Evolutionary conservation across 179 eudicot genomes (phyloP), one percentile per base, ranked within the genome.

Genomic region (Spergularia azorica): DNA sequence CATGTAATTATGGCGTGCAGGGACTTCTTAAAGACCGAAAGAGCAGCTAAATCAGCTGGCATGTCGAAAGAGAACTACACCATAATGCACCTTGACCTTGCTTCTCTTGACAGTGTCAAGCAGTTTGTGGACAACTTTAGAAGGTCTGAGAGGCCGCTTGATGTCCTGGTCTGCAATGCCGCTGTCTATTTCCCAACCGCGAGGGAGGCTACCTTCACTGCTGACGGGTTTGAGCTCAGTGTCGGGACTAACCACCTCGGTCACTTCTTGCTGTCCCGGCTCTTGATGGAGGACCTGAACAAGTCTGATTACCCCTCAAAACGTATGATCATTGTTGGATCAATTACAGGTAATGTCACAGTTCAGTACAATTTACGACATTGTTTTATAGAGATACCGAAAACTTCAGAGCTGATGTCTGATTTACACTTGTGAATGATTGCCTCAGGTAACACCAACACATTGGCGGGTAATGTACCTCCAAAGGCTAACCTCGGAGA

Each of bases 391-490:
- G 48, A 43, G 48, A 43, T 43, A 43, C 48, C 48, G 48, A 43
- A 43, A 43, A 43, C 48, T 43, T 43, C 48, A 43, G 48, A 43
- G 6, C 48, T 43, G 48, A 43, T 43, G 8, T 43, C 48, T 43
- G 48, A 43, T 7, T 43, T 5, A 43, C 8, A 43, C 48, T 61
- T 50, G 9, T 43, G 48, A 20, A 67, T 43, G 38, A 26, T 1
- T 26, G 9, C 18, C 8, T 65, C 80, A 92, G 97, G 97, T 70
- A 92, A 92, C 83, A 92, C 97, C 14, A 92, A 92, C 79, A 92
- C 97, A 71, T 73, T 92, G 81, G 97, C 97, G 5, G 95, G 95
- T n/a, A 90, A 90, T 63, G 95, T 89, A 43, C 97, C 95, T 26
- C 97, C 95, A 61, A 87, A 90, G 87, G 94, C 92, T 0, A 92